Conservation (phyloP, 1,284 basidiomycete species). For the Cutaneotrichosporon cavernicola region DNA sequence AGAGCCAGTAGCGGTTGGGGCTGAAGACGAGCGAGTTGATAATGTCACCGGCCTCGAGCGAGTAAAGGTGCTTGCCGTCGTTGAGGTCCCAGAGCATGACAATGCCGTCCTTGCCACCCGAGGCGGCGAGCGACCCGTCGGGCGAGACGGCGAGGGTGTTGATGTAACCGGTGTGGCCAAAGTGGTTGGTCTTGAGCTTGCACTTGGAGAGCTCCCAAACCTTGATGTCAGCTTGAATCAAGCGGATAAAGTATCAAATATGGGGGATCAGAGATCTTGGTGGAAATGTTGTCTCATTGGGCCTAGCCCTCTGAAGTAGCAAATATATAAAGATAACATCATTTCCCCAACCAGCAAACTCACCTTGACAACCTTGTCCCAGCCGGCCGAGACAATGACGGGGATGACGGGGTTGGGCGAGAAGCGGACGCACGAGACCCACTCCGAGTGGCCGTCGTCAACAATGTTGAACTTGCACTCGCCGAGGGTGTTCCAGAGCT, state of each 20-base stretch:
- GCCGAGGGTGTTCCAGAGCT: constrained; percentile 99
- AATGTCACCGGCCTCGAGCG: constrained; percentile 95
- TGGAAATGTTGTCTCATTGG: constrained; percentile 71
- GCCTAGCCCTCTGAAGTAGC: constrained; percentile 73
- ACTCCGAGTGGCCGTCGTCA: constrained; percentile 96
- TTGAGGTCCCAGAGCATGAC: constrained; percentile 99
- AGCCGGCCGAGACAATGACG: constrained; percentile 97
- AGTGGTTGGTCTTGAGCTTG: constrained; percentile 99
- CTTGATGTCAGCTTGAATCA: constrained; percentile 55
- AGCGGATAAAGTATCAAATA: constrained; percentile 16
- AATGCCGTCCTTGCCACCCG: constrained; percentile 98
- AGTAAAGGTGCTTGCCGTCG: constrained; percentile 99
- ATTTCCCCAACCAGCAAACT: constrained; percentile 53
- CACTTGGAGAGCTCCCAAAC: constrained; percentile 99
- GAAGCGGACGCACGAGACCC: constrained; percentile 99
- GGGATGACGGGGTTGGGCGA: constrained; percentile 98
- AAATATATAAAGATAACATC: constrained; percentile 70
- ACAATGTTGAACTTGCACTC: constrained; percentile 99
- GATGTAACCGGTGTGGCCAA: constrained; percentile 99
- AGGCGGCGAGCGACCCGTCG: constrained; percentile 97
- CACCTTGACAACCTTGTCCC: constrained; percentile 99
- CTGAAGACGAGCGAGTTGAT: constrained; percentile 99
- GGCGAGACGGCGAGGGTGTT: constrained; percentile 99
- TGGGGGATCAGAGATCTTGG: constrained; percentile 68
- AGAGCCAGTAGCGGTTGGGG: constrained; percentile 99